Conservation (phyloP, 2,329 filamentous ascomycete species). For the Aureobasidium lini region DNA sequence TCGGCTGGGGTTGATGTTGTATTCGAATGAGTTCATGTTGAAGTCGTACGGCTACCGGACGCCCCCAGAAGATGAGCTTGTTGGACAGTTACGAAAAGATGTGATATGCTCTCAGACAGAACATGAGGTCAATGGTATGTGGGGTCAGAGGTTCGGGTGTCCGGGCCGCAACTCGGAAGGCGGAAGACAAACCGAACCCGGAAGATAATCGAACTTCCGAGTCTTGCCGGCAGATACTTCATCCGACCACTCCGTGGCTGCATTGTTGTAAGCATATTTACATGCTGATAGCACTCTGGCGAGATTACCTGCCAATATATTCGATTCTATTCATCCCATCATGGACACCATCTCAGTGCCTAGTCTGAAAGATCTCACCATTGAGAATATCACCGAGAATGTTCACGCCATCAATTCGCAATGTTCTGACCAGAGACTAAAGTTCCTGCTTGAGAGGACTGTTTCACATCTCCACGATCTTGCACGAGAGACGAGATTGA, state of each 20-base stretch:
- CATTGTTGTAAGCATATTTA: too few species aligned
- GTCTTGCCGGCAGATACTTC: too few species aligned
- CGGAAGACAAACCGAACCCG: too few species aligned
- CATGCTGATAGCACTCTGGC: conserved; percentile 16
- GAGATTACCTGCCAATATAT: conserved; percentile 14
- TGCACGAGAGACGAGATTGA: conserved; percentile 67
- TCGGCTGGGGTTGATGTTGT: conserved; percentile 46
- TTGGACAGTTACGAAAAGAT: not conserved
- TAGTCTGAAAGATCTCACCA: conserved; percentile 61
- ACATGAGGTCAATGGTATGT: too few species aligned
- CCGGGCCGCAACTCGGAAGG: too few species aligned
- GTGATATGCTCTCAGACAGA: too few species aligned
- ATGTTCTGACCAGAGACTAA: conserved; percentile 56
- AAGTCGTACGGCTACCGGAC: not conserved
- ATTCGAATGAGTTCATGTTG: conserved; percentile 48
- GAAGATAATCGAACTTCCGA: too few species aligned
- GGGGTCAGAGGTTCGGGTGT: too few species aligned
- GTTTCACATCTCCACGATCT: conserved; percentile 77
- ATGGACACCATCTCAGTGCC: conserved; percentile 29
- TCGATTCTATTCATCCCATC: too few species aligned
- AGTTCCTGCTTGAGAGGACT: conserved; percentile 66
- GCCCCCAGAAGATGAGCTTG: too few species aligned
- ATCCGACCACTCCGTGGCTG: too few species aligned
- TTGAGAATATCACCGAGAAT: conserved; percentile 74
- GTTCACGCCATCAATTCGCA: conserved; percentile 67